Percentiles rank a stretch among this genome's conserved stretches.
phyloP scores from a whole-genome alignment of 2,329 filamentous ascomycete genomes.

The Hirsutella rhossiliensis region DNA sequence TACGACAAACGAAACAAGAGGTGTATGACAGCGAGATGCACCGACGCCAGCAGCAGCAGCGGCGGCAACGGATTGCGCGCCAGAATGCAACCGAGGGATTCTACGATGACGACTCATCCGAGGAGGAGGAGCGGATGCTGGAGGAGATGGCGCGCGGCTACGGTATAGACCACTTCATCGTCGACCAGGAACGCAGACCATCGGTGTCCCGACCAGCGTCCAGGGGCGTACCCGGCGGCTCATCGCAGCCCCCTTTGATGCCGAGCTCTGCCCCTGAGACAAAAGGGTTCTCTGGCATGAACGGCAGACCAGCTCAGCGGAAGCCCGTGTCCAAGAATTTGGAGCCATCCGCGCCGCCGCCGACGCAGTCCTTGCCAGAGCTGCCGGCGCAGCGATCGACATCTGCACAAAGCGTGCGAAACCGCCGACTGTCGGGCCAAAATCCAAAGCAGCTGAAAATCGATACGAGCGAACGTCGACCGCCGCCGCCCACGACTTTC shows the following conservation, averaged over 20 bases:
- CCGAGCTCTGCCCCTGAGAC: slow-evolving; percentile 28
- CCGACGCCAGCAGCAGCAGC: slow-evolving; percentile 17
- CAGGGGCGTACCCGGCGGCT: slow-evolving; percentile 63
- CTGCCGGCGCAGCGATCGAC: slow-evolving; percentile 22
- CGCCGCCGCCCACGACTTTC: slow-evolving; percentile 8
- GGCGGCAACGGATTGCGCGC: slow-evolving; percentile 10
- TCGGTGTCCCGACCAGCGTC: slow-evolving; percentile 40
- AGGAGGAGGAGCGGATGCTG: slow-evolving; percentile 64
- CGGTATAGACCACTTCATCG: slow-evolving; percentile 71
- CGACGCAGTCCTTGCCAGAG: slow-evolving; percentile 33
- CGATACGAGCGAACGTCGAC: slow-evolving; percentile 46
- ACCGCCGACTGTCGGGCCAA: slow-evolving; percentile 67
- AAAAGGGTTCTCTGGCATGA: slow-evolving; percentile 51
- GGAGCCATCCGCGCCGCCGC: slow-evolving; percentile 30
- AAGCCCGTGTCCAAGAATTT: slow-evolving; percentile 7
- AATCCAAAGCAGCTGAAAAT: slow-evolving; percentile 80
- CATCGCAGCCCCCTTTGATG: slow-evolving; percentile 67
- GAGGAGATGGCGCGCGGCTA: slow-evolving; percentile 85
- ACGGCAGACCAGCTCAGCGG: slow-evolving; percentile 36
- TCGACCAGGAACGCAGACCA: slow-evolving; percentile 37
- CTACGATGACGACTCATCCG: slow-evolving; percentile 51
- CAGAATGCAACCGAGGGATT: slow-evolving; percentile 35
- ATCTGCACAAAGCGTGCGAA: slow-evolving; percentile 48
- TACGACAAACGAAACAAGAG: slow-evolving; percentile 63
- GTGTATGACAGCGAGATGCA: slow-evolving; percentile 23